Evolutionary conservation across 192 early-diverging fungal genomes (phyloP), one percentile per base, ranked within the genome.

Genomic region (Coemansia biformis): DNA sequence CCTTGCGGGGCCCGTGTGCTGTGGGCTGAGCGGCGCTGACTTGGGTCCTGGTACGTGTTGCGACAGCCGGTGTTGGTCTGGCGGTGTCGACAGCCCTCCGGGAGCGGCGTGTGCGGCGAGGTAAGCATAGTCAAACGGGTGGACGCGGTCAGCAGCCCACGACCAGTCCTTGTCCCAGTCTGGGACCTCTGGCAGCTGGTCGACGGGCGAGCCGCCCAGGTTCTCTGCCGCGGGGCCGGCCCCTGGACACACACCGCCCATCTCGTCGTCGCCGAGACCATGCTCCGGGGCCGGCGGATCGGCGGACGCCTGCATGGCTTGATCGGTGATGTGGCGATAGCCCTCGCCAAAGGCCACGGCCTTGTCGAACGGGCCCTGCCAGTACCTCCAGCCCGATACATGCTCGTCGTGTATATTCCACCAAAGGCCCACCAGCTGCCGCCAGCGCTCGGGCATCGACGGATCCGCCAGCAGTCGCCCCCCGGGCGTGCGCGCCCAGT

Each of bases 341-440:
- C 73, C 67, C 13, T 23, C 30, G 16, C 51, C 59, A 39, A 71
- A 46, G 26, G 79, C 79, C 52, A 66, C 32, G 0, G 60, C 13
- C 36, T 60, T 76, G 54, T 52, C 57, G 30, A 59, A 75, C 12
- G 59, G 60, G 1, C 63, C 72, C 16, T 40, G 53, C 59, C 65
- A 67, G 44, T 56, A 35, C 35, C 19, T 75, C 72, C 72, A 75
- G 10, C 72, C 72, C 14, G 72, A 76, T 6, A 77, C 64, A 47
- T 71, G 67, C 33, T 72, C 71, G 48, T 86, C 78, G 54, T 80
- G 85, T 8, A 85, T 76, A 44, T 71, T 73, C 88, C 88, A 90
- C 88, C 88, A 90, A 30, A 78, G 43, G 39, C 73, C 79, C 14
- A 86, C 70, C 28, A 88, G 57, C 24, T 73, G 63, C 11, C 15